A percentile compares a stretch with the other conserved stretches of the same genome.
These are phyloP conservation scores for Francoa sonchifolia DNA, from an alignment of 441 rosid genomes.

Conservation along the genomic window DNA sequence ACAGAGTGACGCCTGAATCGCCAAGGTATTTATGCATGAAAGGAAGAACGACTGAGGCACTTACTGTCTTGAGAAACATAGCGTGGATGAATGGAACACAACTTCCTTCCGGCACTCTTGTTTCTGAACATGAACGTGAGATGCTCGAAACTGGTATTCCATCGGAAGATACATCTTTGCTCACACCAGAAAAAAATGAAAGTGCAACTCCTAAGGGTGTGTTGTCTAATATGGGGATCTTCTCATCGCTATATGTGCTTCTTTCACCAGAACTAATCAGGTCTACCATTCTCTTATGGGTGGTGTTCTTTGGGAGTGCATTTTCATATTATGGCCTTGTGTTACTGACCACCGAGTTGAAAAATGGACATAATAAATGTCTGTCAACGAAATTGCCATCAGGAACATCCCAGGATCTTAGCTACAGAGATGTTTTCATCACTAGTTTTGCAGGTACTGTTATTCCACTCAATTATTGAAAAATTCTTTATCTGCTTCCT, in stretches of 20 bases:
- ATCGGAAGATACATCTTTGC: conserved; percentile 31
- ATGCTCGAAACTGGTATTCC: conserved; percentile 21
- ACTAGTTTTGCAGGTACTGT: conserved; percentile 68
- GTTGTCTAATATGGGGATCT: conserved; percentile 26
- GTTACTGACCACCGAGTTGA: conserved; percentile 82
- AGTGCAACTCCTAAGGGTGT: conserved; percentile 13
- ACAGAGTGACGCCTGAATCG: conserved; percentile 51
- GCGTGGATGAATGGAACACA: conserved; percentile 34
- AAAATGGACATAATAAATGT: conserved; percentile 40
- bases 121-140: conserved; percentile 44
- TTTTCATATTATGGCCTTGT: conserved; percentile 85
- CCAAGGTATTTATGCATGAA: conserved; percentile 54
- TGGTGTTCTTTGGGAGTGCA: conserved; percentile 73
- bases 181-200: conserved; percentile 17
- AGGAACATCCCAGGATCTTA: conserved; percentile 25
- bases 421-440: conserved; percentile 63
- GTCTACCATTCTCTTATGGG: conserved; percentile 72
- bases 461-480: background rate
- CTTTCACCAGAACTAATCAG: conserved; percentile 51
- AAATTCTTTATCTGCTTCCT: too few relatives aligned
- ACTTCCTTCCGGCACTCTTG: conserved; percentile 53
- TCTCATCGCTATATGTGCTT: conserved; percentile 38
- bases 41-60: conserved; percentile 49
- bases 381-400: conserved; percentile 16
- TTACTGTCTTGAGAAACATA: conserved; percentile 39